These are phyloP conservation scores for Colletotrichum tropicale DNA, from an alignment of 2,329 filamentous ascomycete species.

Conservation along the genomic window DNA sequence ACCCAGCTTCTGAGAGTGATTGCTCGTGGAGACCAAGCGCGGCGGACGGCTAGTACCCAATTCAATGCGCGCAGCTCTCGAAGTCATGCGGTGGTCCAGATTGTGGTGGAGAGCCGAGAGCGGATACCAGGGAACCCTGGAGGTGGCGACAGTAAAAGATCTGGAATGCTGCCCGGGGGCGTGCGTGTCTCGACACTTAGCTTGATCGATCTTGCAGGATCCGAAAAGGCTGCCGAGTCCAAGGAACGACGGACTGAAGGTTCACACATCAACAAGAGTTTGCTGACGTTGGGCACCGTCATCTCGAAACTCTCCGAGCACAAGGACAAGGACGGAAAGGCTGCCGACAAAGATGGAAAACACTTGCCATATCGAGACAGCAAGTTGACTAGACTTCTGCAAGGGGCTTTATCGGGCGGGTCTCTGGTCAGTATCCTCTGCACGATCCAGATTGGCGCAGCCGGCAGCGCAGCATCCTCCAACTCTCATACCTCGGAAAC, in stretches of 20 bases:
- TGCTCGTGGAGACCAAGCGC: slow-evolving; percentile 87
- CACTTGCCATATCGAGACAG: slow-evolving; percentile 97
- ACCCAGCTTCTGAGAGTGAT: slow-evolving; percentile 95
- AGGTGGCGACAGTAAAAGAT: slow-evolving; percentile 64
- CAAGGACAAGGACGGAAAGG: slow-evolving; percentile 80
- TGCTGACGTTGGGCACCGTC: slow-evolving; percentile 93
- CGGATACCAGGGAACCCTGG: slow-evolving; percentile 65
- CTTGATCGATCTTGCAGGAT: slow-evolving; percentile 94
- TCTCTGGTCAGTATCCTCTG: slow-evolving; percentile 97
- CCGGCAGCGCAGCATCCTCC: slow-evolving; percentile 71
- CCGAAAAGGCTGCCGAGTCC: slow-evolving; percentile 92
- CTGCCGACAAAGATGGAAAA: slow-evolving; percentile 81
- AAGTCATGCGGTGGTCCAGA: slow-evolving; percentile 97
- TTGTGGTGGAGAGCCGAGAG: slow-evolving; percentile 96
- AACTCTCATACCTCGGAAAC: slow-evolving; percentile 86
- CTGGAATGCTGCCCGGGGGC: slow-evolving; percentile 78
- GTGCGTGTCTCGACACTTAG: slow-evolving; percentile 95
- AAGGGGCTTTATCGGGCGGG: slow-evolving; percentile 90
- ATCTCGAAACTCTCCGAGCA: slow-evolving; percentile 90
- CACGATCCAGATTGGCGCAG: slow-evolving; percentile 88
- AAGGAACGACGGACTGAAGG: slow-evolving; percentile 95
- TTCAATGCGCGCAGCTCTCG: slow-evolving; percentile 97
- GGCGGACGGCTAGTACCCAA: slow-evolving; percentile 91
- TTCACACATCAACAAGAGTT: slow-evolving; percentile 97
- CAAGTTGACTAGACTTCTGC: slow-evolving; percentile 91